Percentiles rank a stretch among this genome's conserved stretches.
Evolutionary conservation across 192 early-diverging fungal genomes (phyloP).

Genomic region (Tieghemiomyces parasiticus): DNA sequence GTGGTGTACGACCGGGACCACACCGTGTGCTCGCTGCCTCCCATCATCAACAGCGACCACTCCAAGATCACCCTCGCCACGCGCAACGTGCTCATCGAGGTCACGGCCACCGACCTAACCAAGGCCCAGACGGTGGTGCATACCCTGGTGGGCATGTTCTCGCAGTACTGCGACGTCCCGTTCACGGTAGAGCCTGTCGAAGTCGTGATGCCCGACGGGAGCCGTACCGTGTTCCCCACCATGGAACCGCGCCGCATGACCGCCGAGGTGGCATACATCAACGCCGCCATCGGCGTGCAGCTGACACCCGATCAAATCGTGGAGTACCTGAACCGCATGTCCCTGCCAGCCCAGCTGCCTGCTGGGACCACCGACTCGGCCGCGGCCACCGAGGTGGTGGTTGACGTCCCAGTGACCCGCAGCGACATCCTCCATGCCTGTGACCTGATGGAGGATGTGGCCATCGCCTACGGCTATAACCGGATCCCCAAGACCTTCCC

Average conservation of each 20-base stretch:
- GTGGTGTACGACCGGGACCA: slow-evolving; percentile 76
- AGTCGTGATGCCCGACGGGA: slow-evolving; percentile 72
- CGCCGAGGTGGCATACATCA: slow-evolving; percentile 78
- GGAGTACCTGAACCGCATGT: slow-evolving; percentile 73
- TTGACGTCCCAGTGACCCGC: slow-evolving; percentile 76
- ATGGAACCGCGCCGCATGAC: slow-evolving; percentile 46
- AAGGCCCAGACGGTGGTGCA: slow-evolving; percentile 92
- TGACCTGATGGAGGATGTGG: slow-evolving; percentile 96
- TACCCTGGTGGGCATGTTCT: slow-evolving; percentile 92
- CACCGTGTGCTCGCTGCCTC: slow-evolving; percentile 84
- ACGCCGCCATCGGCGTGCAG: slow-evolving; percentile 63
- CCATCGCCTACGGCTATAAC: slow-evolving; percentile 94
- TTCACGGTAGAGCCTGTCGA: slow-evolving; percentile 94
- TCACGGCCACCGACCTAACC: slow-evolving; percentile 89
- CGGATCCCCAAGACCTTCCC: slow-evolving; percentile 71
- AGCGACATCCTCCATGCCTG: slow-evolving; percentile 92
- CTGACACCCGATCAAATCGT: slow-evolving; percentile 53
- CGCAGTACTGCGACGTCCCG: slow-evolving; percentile 74
- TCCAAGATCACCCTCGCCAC: slow-evolving; percentile 92
- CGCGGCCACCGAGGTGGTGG: slow-evolving; percentile 42
- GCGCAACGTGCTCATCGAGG: slow-evolving; percentile 95
- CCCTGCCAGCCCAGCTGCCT: slow-evolving; percentile 45
- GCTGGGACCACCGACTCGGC: slow-evolving; percentile 13
- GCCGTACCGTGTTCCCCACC: slow-evolving; percentile 50
- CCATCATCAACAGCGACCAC: slow-evolving; percentile 97